Percentiles rank a stretch among this genome's conserved stretches.
Conservation (phyloP, 768 basidiomycete genomes). For the Hygrocybe punicea region DNA sequence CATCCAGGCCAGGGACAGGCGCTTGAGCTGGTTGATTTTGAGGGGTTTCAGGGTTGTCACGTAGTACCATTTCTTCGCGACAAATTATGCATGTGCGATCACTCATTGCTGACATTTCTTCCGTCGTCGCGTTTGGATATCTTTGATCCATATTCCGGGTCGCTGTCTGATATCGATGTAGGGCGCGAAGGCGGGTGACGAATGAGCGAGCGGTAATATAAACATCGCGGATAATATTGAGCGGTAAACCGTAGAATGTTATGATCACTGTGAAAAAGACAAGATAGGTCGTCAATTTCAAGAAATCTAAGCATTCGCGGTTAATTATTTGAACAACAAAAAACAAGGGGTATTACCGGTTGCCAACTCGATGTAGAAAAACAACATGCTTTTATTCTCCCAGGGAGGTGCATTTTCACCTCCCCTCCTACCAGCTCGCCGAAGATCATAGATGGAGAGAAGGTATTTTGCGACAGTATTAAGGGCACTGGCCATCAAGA, state of each 20-base stretch:
- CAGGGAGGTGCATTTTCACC: slow-evolving; percentile 86
- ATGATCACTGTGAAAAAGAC: slow-evolving; percentile 93
- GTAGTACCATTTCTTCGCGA: slow-evolving; percentile 84
- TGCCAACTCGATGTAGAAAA: slow-evolving; percentile 89
- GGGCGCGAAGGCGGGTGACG: slow-evolving; percentile 77
- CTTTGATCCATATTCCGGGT: slow-evolving; percentile 95
- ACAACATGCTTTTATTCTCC: slow-evolving; percentile 98
- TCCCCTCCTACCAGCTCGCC: slow-evolving; percentile 71
- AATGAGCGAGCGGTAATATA: slow-evolving; percentile 95
- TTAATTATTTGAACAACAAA: slow-evolving; percentile 8
- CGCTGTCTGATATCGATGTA: slow-evolving; percentile 88
- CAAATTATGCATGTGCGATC: slow-evolving; percentile 98
- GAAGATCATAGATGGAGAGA: slow-evolving; percentile 76
- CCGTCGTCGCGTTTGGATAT: slow-evolving; percentile 88
- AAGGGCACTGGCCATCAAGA: slow-evolving; percentile 75
- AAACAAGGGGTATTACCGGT: slow-evolving; percentile 59
- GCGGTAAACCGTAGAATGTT: slow-evolving; percentile 88
- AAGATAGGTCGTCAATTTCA: slow-evolving; percentile 89
- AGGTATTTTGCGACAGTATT: slow-evolving; percentile 80
- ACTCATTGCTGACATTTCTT: slow-evolving; percentile 74
- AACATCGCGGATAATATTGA: slow-evolving; percentile 96
- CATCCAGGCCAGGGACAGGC: slow-evolving; percentile 45
- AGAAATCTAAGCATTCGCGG: slow-evolving; percentile 63
- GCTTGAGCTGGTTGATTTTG: slow-evolving; percentile 20
- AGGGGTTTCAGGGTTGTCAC: slow-evolving; percentile 18